These are phyloP conservation scores for Acacia pycnantha DNA, from an alignment of 331 rosid species.

Conservation along the genomic window DNA sequence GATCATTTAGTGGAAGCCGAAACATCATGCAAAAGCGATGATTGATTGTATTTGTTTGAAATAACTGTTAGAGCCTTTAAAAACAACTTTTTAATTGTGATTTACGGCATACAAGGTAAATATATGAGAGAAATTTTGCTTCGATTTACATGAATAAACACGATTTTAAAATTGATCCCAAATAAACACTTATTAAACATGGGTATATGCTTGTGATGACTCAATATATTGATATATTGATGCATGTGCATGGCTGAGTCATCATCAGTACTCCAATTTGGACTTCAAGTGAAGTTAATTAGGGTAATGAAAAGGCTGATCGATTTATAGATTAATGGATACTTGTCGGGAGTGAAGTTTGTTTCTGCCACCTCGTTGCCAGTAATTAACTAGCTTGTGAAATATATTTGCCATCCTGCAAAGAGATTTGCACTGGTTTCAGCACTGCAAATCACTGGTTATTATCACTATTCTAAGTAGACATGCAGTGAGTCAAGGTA, in stretches of 20 bases:
- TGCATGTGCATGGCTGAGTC: neutral
- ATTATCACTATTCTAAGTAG: neutral
- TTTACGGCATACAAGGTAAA: too few relatives aligned
- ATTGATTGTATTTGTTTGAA: too few relatives aligned
- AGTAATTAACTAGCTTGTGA: neutral
- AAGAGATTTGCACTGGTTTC: neutral
- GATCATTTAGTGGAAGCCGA: neutral
- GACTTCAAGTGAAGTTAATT: neutral
- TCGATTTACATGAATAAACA: too few relatives aligned
- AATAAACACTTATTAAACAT: too few relatives aligned
- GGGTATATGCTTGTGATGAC: too few relatives aligned
- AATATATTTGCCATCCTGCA: neutral
- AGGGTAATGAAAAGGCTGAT: neutral
- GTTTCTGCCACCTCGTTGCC: constrained; percentile 14
- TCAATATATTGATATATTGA: neutral
- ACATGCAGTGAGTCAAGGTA: neutral
- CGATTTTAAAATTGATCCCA: too few relatives aligned
- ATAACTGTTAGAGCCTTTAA: too few relatives aligned
- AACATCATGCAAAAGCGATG: neutral
- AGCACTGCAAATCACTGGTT: neutral
- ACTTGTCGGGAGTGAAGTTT: constrained; percentile 4
- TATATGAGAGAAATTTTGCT: too few relatives aligned
- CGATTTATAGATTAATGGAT: neutral
- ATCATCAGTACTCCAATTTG: neutral
- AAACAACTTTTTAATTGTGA: neutral